Evolutionary conservation across 2,329 filamentous ascomycete species (phyloP).

Genomic region (Helotiales sp.): DNA sequence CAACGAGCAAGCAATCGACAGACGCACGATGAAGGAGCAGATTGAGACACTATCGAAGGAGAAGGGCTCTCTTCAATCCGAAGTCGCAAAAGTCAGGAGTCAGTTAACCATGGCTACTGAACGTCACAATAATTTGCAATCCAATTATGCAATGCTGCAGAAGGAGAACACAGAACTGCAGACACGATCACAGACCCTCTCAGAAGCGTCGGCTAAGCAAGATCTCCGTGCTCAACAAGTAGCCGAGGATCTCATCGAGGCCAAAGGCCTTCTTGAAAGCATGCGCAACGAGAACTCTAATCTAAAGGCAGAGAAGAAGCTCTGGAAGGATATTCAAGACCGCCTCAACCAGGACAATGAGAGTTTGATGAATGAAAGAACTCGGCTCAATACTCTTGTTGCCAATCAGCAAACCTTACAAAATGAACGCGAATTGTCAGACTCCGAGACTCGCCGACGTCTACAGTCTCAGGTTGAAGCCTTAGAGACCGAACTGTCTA

Average conservation of each 20-base stretch:
- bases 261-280: conserved; percentile 77
- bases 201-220: conserved; percentile 84
- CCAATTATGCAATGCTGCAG: conserved; percentile 82
- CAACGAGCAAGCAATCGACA: conserved; percentile 79
- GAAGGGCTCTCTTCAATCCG: conserved; percentile 78
- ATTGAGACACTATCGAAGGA: conserved; percentile 78
- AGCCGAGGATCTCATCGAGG: conserved; percentile 88
- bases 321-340: conserved; percentile 92
- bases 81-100: conserved; percentile 76
- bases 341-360: conserved; percentile 89
- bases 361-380: conserved; percentile 77
- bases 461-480: conserved; percentile 76
- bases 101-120: conserved; percentile 81
- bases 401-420: conserved; percentile 83
- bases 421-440: conserved; percentile 85
- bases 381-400: conserved; percentile 78
- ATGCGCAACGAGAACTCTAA: conserved; percentile 90
- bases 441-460: conserved; percentile 78
- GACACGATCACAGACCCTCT: conserved; percentile 73
- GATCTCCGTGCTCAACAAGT: conserved; percentile 89
- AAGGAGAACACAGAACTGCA: conserved; percentile 84
- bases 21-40: conserved; percentile 80
- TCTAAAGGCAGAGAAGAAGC: conserved; percentile 88
- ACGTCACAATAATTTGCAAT: conserved; percentile 85
- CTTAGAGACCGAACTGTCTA: conserved; percentile 75